Evolutionary conservation across 78 protist genomes (phyloP).

Genomic region (Guillardia theta): DNA sequence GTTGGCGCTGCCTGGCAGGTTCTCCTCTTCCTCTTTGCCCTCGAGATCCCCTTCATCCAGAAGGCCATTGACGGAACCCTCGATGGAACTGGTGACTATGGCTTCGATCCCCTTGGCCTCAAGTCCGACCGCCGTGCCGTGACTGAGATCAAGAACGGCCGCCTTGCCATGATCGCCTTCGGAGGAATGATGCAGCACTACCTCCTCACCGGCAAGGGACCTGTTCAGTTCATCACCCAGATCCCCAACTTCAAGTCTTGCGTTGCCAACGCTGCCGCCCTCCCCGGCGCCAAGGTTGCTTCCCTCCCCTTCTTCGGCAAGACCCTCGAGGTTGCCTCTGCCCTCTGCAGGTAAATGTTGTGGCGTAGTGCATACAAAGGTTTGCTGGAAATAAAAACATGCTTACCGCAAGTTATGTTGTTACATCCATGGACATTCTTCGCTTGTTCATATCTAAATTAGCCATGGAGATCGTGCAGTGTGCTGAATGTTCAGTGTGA

Average conservation of each 20-base stretch:
- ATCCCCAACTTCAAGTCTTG: conserved; percentile 43
- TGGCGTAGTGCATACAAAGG: too few species aligned
- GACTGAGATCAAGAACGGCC: conserved; percentile 45
- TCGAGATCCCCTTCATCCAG: conserved; percentile 36
- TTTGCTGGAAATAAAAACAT: too few species aligned
- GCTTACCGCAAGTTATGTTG: too few species aligned
- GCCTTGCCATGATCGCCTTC: conserved; percentile 44
- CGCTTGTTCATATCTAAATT: neutral
- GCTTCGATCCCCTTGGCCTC: conserved; percentile 37
- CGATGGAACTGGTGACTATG: conserved; percentile 25
- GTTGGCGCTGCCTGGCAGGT: conserved; percentile 42
- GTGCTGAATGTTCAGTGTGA: too few species aligned
- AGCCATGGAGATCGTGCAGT: neutral
- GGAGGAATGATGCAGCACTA: conserved; percentile 43
- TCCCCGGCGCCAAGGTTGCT: conserved; percentile 38
- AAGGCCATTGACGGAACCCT: neutral
- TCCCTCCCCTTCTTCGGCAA: conserved; percentile 38
- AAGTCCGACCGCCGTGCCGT: conserved; percentile 41
- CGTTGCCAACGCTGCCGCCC: conserved; percentile 42
- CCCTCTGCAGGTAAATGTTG: conserved; percentile 31
- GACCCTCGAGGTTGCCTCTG: conserved; percentile 44
- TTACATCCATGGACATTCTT: neutral
- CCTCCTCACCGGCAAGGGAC: conserved; percentile 46
- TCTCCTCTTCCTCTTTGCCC: neutral
- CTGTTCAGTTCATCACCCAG: conserved; percentile 41